These are phyloP conservation scores for Exophiala xenobiotica DNA, from an alignment of 2,329 filamentous ascomycete species.

Conservation along the genomic window DNA sequence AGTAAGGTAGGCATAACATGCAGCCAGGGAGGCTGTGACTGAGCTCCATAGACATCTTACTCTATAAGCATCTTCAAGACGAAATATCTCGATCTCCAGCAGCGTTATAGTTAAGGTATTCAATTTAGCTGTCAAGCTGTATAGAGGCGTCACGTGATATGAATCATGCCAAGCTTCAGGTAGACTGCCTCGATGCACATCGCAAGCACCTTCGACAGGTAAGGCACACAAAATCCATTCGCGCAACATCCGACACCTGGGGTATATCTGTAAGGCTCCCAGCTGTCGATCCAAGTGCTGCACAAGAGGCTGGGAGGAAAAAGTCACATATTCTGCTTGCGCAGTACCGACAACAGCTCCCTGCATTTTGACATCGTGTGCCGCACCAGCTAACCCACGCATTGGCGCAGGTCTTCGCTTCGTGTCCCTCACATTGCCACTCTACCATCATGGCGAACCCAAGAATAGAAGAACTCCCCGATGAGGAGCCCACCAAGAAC, in stretches of 20 bases:
- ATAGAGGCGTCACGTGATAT: not conserved
- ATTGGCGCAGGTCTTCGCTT: conserved; percentile 2
- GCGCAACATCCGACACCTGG: not conserved
- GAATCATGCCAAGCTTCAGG: no score
- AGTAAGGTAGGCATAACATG: no score
- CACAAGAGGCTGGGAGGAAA: not conserved
- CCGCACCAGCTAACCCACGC: conserved; percentile 2
- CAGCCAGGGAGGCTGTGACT: no score
- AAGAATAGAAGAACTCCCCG: conserved; percentile 94
- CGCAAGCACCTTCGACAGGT: not conserved
- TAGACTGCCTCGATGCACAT: conserved; percentile 4
- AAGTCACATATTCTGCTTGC: not conserved
- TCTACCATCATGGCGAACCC: conserved; percentile 81
- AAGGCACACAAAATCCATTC: conserved; percentile 3
- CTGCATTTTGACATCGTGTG: not conserved
- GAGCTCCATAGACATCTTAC: no score
- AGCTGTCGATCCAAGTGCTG: not conserved
- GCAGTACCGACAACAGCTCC: not conserved
- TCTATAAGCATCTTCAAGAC: no score
- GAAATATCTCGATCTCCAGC: no score
- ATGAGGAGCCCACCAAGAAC: conserved; percentile 81
- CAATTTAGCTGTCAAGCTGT: no score
- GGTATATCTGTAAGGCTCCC: conserved; percentile 1
- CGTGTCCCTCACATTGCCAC: not conserved
- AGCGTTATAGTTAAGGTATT: no score